These are phyloP conservation scores for Picea abies DNA, from an alignment of 83 land plant genomes.

Conservation along the genomic window DNA sequence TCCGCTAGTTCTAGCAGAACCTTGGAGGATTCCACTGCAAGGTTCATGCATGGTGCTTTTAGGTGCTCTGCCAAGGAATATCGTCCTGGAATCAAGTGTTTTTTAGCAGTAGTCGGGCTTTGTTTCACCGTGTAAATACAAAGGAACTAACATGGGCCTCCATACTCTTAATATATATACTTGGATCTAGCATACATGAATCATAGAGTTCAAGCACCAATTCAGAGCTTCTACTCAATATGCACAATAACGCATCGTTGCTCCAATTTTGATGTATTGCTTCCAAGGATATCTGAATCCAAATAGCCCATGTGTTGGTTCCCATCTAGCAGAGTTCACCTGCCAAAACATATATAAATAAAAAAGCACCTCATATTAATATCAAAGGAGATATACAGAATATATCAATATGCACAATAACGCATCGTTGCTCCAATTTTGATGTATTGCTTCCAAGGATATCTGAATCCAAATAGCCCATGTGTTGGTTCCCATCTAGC, in stretches of 20 bases:
- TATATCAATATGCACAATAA: constrained; percentile 37
- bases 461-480: constrained; percentile 40
- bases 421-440: constrained; percentile 41
- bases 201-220: constrained; percentile 30
- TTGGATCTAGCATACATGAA: constrained; percentile 20
- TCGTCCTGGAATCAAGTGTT: constrained; percentile 21
- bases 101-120: background rate
- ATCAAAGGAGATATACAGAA: too few species aligned
- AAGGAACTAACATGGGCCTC: background rate
- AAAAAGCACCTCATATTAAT: too few species aligned
- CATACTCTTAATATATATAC: too few species aligned
- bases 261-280: constrained; percentile 52
- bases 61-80: constrained; percentile 22
- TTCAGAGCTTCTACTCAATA: constrained; percentile 42
- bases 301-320: constrained; percentile 52
- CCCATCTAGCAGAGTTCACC: constrained; percentile 70
- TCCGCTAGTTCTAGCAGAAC: constrained; percentile 36
- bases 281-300: constrained; percentile 49
- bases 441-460: constrained; percentile 59
- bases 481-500: constrained; percentile 68
- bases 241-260: constrained; percentile 41
- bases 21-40: constrained; percentile 35
- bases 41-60: constrained; percentile 23
- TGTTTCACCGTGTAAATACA: background rate
- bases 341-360: constrained; percentile 7